Evolutionary conservation across 805 yeast species (phyloP), one percentile per base, ranked within the genome.

Genomic region (Kodamaea kaohsiungensis): DNA sequence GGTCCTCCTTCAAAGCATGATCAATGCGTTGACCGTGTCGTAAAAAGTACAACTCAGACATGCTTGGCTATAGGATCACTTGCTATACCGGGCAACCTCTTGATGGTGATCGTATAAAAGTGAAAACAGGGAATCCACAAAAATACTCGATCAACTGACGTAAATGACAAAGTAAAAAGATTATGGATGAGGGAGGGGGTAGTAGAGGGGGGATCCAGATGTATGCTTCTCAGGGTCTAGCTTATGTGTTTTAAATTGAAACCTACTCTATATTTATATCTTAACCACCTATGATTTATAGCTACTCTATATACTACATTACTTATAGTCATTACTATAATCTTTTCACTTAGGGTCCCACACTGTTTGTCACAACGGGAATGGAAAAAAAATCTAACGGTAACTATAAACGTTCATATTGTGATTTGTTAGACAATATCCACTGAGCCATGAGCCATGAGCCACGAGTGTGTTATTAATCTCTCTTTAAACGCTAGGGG

Each of bases 11-110:
- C 37, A 60, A 52, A 12, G 69, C 72, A 58, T 73, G 77, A 59
- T 76, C 79, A 46, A 74, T 72, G 45, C 80, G 62, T 43, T 66
- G 65, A 22, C 77, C 79, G 63, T 76, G 80, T 55, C 80, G 77
- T 51, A 76, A 64, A 65, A 76, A 76, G 62, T 63, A 73, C 57
- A 76, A 65, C 63, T 75, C 79, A 22, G 77, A 46, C 61, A 59
- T 58, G 35, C 18, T 39, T 39, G 3, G 10, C 7, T 37, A 37
- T 37, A 9, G 9, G 42, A 6, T 2, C 13, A 17, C 45, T 40
- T 12, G 16, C 19, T 30, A 30, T 30, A 30, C 35, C 35, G 35
- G 35, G 35, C 35, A 30, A 30, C 35, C 13, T 30, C 13, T 30
- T 8, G 35, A 12, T 30, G 35, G 35, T 30, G 13, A 30, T 30